These are phyloP conservation scores for Eutypa lata DNA, from an alignment of 2,329 filamentous ascomycete species.

Conservation along the genomic window DNA sequence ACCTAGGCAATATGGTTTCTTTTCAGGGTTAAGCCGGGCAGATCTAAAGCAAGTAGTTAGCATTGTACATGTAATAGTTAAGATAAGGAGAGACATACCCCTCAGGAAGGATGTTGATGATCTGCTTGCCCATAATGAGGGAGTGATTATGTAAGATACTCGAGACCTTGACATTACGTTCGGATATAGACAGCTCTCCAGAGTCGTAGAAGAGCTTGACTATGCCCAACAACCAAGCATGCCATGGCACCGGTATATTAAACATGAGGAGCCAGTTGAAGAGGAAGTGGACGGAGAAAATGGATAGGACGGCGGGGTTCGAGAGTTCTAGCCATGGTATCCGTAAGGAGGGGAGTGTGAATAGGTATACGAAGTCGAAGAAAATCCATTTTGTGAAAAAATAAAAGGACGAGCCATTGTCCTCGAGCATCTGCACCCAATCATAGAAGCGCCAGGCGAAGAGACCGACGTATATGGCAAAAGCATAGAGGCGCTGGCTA, in stretches of 20 bases:
- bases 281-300: slow-evolving; percentile 70
- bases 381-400: slow-evolving; percentile 91
- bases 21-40: slow-evolving; percentile 80
- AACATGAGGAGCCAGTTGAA: slow-evolving; percentile 91
- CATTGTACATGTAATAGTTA: neutral
- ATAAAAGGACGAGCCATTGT: slow-evolving; percentile 83
- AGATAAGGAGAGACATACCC: slow-evolving; percentile 49
- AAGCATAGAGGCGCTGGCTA: slow-evolving; percentile 83
- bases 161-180: slow-evolving; percentile 83
- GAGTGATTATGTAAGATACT: slow-evolving; percentile 88
- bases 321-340: slow-evolving; percentile 98
- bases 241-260: slow-evolving; percentile 76
- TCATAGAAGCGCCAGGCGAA: slow-evolving; percentile 85
- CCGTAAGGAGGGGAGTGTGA: slow-evolving; percentile 78
- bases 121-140: slow-evolving; percentile 91
- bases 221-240: slow-evolving; percentile 68
- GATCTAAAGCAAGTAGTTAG: slow-evolving; percentile 51
- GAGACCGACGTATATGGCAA: slow-evolving; percentile 72
- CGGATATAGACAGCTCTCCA: slow-evolving; percentile 82
- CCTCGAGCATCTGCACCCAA: slow-evolving; percentile 73
- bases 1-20: slow-evolving; percentile 77
- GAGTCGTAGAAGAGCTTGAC: slow-evolving; percentile 85
- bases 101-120: slow-evolving; percentile 95
- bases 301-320: slow-evolving; percentile 64
- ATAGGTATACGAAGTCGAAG: slow-evolving; percentile 83